These are phyloP conservation scores for Mrakia frigida DNA, from an alignment of 768 basidiomycete species.

Conservation along the genomic window DNA sequence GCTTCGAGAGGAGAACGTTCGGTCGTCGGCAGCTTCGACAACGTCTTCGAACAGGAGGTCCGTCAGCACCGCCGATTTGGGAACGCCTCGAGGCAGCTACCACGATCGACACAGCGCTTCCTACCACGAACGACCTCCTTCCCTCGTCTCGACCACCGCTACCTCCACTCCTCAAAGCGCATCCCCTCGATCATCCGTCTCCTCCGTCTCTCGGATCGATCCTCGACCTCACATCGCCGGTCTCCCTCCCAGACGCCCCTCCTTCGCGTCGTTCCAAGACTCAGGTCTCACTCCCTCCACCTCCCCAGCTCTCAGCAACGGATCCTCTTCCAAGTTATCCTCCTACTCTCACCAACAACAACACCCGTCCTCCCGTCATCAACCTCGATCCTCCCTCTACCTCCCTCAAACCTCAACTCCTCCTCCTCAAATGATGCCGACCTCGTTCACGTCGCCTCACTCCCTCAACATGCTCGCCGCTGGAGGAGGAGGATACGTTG, in stretches of 20 bases:
- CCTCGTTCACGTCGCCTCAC: conserved; percentile 7
- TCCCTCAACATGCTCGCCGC: background rate
- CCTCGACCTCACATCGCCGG: background rate
- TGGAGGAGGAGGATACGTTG: background rate
- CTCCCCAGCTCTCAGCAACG: background rate
- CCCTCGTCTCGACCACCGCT: conserved; percentile 25
- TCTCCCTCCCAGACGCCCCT: background rate
- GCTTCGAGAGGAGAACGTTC: background rate
- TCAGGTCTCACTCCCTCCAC: background rate
- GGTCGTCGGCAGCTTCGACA: background rate
- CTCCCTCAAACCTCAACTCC: background rate
- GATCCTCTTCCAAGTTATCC: background rate
- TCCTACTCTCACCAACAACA: background rate
- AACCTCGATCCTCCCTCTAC: background rate
- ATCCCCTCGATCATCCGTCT: conserved; percentile 1
- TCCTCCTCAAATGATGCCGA: background rate
- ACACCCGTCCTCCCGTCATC: background rate
- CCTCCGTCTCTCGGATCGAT: background rate
- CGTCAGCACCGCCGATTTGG: conserved; percentile 1
- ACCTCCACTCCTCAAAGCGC: conserved; percentile 21
- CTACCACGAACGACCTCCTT: conserved; percentile 23
- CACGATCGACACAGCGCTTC: background rate
- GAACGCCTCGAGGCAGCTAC: background rate
- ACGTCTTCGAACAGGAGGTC: background rate
- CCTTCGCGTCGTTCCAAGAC: background rate